Evolutionary conservation across 2,329 filamentous ascomycete genomes (phyloP).

Genomic region (Colletotrichum shisoi): DNA sequence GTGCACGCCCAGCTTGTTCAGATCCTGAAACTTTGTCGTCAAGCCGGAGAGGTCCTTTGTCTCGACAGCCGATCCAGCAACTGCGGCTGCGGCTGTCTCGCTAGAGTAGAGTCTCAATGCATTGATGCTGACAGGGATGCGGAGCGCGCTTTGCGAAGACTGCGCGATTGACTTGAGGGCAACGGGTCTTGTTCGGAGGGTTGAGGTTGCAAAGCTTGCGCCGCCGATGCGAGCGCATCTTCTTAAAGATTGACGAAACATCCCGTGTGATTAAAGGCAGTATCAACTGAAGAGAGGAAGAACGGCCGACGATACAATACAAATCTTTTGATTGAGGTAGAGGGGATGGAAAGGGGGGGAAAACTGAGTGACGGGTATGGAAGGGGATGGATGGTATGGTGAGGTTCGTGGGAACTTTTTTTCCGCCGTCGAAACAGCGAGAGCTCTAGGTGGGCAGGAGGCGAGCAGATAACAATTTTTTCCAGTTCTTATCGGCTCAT

Average conservation of each 20-base stretch:
- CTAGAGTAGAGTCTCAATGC: slow-evolving; percentile 51
- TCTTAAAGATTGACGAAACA: slow-evolving; percentile 47
- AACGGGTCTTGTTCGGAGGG: slow-evolving; percentile 31
- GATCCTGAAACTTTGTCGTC: slow-evolving; percentile 51
- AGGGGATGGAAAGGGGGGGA: not conserved
- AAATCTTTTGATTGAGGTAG: not conserved
- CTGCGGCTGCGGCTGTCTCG: slow-evolving; percentile 48
- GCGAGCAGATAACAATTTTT: slow-evolving; percentile 41
- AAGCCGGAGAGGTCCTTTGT: slow-evolving; percentile 40
- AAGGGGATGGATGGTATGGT: not conserved
- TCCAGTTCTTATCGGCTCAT: slow-evolving; percentile 26
- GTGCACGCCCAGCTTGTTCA: slow-evolving; percentile 64
- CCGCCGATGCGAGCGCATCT: slow-evolving; percentile 52
- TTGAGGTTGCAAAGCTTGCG: slow-evolving; percentile 37
- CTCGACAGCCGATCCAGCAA: slow-evolving; percentile 33
- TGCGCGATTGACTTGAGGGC: slow-evolving; percentile 33
- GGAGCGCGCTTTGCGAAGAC: slow-evolving; percentile 28
- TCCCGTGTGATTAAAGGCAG: slow-evolving; percentile 26
- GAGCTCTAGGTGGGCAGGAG: slow-evolving; percentile 39
- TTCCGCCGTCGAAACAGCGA: slow-evolving; percentile 13
- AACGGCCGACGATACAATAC: slow-evolving; percentile 6
- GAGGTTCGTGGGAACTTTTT: slow-evolving; percentile 21
- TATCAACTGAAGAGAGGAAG: slow-evolving; percentile 7
- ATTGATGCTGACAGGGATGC: slow-evolving; percentile 26
- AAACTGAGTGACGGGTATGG: slow-evolving; percentile 3